Evolutionary conservation across 257 asterid genomes (phyloP), one percentile per base, ranked within the genome.

Genomic region (Eucommia ulmoides): DNA sequence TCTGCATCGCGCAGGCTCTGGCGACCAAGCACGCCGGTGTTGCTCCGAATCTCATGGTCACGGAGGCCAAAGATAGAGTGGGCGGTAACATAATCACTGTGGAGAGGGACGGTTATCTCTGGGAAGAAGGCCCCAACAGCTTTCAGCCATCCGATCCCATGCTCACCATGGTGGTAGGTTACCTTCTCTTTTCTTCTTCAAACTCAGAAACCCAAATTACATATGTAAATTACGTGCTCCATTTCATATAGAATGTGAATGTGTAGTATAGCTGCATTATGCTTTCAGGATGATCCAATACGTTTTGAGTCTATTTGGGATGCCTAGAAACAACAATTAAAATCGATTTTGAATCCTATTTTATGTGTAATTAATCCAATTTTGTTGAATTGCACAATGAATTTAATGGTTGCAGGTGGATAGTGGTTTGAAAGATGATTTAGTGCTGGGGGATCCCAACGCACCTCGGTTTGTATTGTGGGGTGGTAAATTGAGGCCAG

Each of bases 121-220:
- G 98, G 98, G 98, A 89, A 66, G 98, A 89, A 74, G 98, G 98
- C 24, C 98, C 98, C 41, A 89, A 89, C 55, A 89, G 98, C 65
- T 89, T 89, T 65, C 98, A 89, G 66, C 98, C 98, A 4, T 89
- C 98, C 18, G 98, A 89, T 56, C 66, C 94, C 5, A 75, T 89
- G 77, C 81, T 89, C 61, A 82, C 77, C 20, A 73, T 89, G 82
- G 84, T 73, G 48, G 94, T 76, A 17, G 22, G 77, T 50, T 52
- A 51, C n/a, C 50, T 50, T 1, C 21, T 52, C 16, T 20, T 19
- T n/a, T n/a, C n/a, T n/a, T n/a, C n/a, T n/a, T n/a, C n/a, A n/a
- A n/a, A n/a, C n/a, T n/a, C n/a, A n/a, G n/a, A n/a, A n/a, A n/a
- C n/a, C n/a, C n/a, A n/a, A n/a, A n/a, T n/a, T n/a, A n/a, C n/a